Conservation (phyloP, 805 yeast genomes). For the Nakazawaea anatomiae region DNA sequence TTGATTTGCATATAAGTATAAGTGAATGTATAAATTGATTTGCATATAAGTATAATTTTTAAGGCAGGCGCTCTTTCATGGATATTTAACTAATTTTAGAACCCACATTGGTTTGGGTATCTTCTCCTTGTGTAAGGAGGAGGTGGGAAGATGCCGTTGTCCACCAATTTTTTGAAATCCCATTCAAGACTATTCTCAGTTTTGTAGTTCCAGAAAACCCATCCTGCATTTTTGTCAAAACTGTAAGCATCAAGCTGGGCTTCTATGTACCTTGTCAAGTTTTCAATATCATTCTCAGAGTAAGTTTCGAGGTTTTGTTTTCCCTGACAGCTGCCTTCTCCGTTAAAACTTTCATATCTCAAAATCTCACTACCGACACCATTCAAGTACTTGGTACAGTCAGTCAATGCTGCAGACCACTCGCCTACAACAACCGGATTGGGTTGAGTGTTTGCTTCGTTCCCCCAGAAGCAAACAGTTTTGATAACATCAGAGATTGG, state of each 20-base stretch:
- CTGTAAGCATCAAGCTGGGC: slow-evolving; percentile 46
- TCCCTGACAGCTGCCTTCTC: slow-evolving; percentile 37
- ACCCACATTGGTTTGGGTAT: slow-evolving; percentile 60
- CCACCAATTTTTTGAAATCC: slow-evolving; percentile 50
- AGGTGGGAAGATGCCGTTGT: slow-evolving; percentile 65
- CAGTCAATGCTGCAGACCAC: slow-evolving; percentile 69
- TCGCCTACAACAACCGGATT: slow-evolving; percentile 59
- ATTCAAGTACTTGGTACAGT: slow-evolving; percentile 64
- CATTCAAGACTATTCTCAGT: slow-evolving; percentile 63
- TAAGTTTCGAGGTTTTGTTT: slow-evolving; percentile 33
- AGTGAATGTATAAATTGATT: too few species aligned
- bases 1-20: too few species aligned
- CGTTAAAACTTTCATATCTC: slow-evolving; percentile 49
- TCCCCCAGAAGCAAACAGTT: slow-evolving; percentile 46
- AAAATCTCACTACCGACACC: slow-evolving; percentile 67
- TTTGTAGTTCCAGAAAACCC: slow-evolving; percentile 69
- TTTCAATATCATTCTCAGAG: slow-evolving; percentile 31
- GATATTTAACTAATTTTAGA: neutral
- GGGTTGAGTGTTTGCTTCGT: slow-evolving; percentile 28
- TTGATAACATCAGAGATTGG: slow-evolving; percentile 55
- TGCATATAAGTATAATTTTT: too few species aligned
- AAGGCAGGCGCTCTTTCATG: neutral
- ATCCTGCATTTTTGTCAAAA: slow-evolving; percentile 37
- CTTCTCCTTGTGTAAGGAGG: slow-evolving; percentile 57
- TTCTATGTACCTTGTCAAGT: slow-evolving; percentile 51